Conservation (phyloP, 176 grass and related monocot species). For the Typha latifolia region DNA sequence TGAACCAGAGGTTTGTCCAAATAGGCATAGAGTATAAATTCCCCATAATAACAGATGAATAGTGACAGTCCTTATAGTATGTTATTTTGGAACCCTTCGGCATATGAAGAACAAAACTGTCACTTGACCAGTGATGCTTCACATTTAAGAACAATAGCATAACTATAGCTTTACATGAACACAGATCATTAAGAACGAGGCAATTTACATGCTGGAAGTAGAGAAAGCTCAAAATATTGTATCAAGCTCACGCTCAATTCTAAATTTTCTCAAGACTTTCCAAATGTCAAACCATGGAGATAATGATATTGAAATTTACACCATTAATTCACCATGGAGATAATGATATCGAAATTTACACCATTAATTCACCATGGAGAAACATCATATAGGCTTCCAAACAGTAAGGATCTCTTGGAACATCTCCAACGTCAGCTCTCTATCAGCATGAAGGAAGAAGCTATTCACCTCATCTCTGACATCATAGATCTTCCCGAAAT, state of each 20-base stretch:
- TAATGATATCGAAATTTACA: not conserved
- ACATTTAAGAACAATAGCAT: no score
- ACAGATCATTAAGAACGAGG: not conserved
- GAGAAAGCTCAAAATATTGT: not conserved
- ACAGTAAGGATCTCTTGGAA: slow-evolving; percentile 63
- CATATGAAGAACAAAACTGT: no score
- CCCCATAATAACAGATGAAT: no score
- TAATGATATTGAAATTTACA: no score
- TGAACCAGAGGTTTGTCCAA: no score
- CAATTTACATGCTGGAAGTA: not conserved
- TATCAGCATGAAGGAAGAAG: slow-evolving; percentile 64
- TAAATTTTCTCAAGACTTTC: not conserved
- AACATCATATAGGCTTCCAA: slow-evolving; percentile 57
- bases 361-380: not conserved
- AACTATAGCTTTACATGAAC: no score
- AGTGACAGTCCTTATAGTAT: no score
- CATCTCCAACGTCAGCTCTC: slow-evolving; percentile 81
- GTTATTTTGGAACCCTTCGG: no score
- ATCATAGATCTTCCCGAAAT: slow-evolving; percentile 84
- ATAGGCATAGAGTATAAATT: no score
- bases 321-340: no score
- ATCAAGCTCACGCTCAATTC: not conserved
- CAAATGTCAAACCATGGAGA: not conserved
- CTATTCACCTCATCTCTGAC: slow-evolving; percentile 56
- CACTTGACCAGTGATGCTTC: no score